These are phyloP conservation scores for Luvunga scandens DNA, from an alignment of 345 rosid species.

Conservation along the genomic window DNA sequence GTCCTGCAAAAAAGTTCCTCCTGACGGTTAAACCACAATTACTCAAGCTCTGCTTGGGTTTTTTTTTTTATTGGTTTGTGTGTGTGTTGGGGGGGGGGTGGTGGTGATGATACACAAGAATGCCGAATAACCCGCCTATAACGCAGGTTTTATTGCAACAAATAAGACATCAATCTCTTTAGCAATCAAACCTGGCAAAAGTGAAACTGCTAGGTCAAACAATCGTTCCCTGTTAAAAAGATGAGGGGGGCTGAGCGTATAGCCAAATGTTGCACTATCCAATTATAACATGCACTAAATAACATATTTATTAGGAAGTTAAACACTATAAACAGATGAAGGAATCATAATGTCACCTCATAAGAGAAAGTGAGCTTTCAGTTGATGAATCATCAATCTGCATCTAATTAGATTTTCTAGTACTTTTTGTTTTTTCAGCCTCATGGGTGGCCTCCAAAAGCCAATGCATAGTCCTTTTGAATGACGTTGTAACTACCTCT, in stretches of 20 bases:
- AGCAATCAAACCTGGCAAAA: constrained; percentile 69
- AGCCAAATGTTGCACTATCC: background rate
- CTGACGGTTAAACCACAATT: background rate
- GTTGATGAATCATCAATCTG: constrained; percentile 43
- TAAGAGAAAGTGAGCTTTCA: constrained; percentile 37
- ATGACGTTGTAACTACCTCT: constrained; percentile 46
- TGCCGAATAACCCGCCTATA: constrained; percentile 46
- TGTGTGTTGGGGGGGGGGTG: too few relatives aligned
- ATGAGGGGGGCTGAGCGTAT: background rate
- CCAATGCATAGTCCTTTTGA: constrained; percentile 57
- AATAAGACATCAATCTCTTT: constrained; percentile 57
- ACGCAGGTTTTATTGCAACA: constrained; percentile 65
- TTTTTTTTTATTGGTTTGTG: too few relatives aligned
- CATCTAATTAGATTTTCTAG: constrained; percentile 47
- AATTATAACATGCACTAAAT: background rate
- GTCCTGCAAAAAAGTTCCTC: constrained; percentile 50
- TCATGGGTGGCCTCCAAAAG: constrained; percentile 62
- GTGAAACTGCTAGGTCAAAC: constrained; percentile 76
- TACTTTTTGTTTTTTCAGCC: constrained; percentile 46
- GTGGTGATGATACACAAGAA: background rate
- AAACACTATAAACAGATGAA: background rate
- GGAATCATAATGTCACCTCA: constrained; percentile 40
- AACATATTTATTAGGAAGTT: background rate
- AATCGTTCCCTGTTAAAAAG: constrained; percentile 66
- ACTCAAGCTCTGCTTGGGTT: background rate